A percentile compares a stretch with the other conserved stretches of the same genome.
phyloP scores from a whole-genome alignment of 2,329 filamentous ascomycete species.

The Pseudogymnoascus sp. region DNA sequence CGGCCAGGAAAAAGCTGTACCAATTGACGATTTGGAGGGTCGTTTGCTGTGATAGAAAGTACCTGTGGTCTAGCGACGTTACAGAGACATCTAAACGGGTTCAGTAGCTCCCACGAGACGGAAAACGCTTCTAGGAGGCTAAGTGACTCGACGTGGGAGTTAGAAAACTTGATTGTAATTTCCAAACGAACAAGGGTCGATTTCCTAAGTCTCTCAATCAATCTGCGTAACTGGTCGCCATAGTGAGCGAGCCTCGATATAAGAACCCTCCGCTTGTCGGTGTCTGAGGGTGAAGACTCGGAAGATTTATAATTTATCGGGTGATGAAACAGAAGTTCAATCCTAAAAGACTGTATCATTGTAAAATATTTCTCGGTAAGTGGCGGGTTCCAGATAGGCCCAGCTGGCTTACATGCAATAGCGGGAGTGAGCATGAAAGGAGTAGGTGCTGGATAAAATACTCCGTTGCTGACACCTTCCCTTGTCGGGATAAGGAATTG shows the following conservation, averaged over 20 bases:
- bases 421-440: conserved; percentile 9
- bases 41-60: conserved; percentile 1
- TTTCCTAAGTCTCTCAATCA: conserved; percentile 15
- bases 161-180: neutral
- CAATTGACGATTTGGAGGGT: neutral
- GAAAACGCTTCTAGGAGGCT: conserved; percentile 7
- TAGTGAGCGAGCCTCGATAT: conserved; percentile 15
- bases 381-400: conserved; percentile 12
- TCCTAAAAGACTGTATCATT: conserved; percentile 14
- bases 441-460: neutral
- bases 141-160: conserved; percentile 12
- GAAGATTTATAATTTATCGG: neutral
- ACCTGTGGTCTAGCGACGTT: conserved; percentile 12
- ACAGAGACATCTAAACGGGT: conserved; percentile 13
- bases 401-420: conserved; percentile 8
- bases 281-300: neutral
- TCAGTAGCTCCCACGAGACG: conserved; percentile 10
- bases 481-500: neutral
- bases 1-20: conserved; percentile 8
- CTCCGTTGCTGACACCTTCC: neutral
- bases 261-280: conserved; percentile 1
- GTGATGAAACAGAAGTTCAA: conserved; percentile 12
- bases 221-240: conserved; percentile 17
- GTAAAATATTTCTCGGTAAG: conserved; percentile 14
- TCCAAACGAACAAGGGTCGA: conserved; percentile 6